Evolutionary conservation across 2,329 filamentous ascomycete species (phyloP).

Genomic region (Talaromyces sp.): DNA sequence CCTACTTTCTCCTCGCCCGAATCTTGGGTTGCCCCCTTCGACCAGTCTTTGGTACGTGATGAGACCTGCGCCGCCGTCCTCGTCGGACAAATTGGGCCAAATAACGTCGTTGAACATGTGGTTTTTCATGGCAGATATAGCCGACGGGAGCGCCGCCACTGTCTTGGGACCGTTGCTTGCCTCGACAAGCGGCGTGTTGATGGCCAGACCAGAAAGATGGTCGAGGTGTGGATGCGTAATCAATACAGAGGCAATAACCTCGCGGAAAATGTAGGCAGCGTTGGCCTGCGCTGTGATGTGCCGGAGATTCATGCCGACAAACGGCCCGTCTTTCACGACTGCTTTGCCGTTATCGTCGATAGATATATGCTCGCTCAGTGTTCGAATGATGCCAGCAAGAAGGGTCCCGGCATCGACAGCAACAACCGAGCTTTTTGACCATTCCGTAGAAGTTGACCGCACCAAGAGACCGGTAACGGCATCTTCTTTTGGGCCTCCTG

Average conservation of each 20-base stretch:
- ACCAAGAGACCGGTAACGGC: conserved; percentile 88
- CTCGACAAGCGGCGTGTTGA: conserved; percentile 85
- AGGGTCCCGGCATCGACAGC: conserved; percentile 94
- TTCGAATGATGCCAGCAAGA: conserved; percentile 75
- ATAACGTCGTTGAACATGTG: conserved; percentile 98
- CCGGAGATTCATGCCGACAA: conserved; percentile 71
- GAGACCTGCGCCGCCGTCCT: conserved; percentile 88
- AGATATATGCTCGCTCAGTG: conserved; percentile 54
- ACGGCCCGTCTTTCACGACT: conserved; percentile 59
- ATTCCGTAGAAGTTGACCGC: conserved; percentile 71
- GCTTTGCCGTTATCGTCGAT: conserved; percentile 22
- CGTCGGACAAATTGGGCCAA: conserved; percentile 95
- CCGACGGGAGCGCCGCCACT: conserved; percentile 77
- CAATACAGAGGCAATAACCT: conserved; percentile 80
- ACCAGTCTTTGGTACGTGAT: conserved; percentile 85
- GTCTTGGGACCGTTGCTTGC: conserved; percentile 74
- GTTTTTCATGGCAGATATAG: conserved; percentile 85
- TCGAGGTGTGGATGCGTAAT: conserved; percentile 98
- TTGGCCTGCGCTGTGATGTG: conserved; percentile 67
- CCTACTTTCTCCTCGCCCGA: conserved; percentile 72
- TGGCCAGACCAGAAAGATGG: conserved; percentile 83
- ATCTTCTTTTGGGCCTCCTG: conserved; percentile 84
- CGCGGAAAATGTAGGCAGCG: conserved; percentile 71
- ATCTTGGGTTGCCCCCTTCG: conserved; percentile 79
- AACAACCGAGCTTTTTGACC: conserved; percentile 76